These are phyloP conservation scores for Vitis hybrid DNA, from an alignment of 177 flowering plant species.

Conservation along the genomic window DNA sequence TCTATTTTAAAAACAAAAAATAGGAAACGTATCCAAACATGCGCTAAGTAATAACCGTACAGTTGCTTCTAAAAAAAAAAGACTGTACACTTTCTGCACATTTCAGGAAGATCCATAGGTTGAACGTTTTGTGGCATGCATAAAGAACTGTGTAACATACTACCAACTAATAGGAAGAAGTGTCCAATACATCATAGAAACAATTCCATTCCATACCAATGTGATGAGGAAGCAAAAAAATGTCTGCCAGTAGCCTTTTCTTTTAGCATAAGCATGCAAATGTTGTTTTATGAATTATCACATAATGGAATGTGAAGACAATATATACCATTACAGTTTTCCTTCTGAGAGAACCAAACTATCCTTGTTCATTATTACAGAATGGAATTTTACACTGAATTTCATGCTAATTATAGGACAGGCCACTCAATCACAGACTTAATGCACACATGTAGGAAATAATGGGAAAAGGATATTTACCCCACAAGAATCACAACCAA, in stretches of 20 bases:
- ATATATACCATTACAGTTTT: background rate
- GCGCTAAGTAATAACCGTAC: no score
- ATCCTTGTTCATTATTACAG: background rate
- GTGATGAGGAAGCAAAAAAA: no score
- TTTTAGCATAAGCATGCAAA: no score
- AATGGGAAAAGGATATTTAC: constrained; percentile 33
- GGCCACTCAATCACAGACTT: background rate
- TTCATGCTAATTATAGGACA: background rate
- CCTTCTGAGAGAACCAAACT: background rate
- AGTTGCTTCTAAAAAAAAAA: no score
- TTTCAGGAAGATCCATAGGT: no score
- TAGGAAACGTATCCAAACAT: no score
- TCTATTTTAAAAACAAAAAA: no score
- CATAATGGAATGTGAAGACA: background rate
- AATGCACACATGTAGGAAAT: background rate
- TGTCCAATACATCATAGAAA: background rate
- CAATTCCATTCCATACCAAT: background rate
- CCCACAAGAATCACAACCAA: constrained; percentile 93
- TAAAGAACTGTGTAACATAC: no score
- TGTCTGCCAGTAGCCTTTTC: no score
- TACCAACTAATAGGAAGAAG: background rate
- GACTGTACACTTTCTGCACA: no score
- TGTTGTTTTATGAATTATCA: no score
- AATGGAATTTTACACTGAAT: background rate
- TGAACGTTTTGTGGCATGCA: no score